Conservation (phyloP, 2,329 filamentous ascomycete genomes). For the Stenocarpella maydis region DNA sequence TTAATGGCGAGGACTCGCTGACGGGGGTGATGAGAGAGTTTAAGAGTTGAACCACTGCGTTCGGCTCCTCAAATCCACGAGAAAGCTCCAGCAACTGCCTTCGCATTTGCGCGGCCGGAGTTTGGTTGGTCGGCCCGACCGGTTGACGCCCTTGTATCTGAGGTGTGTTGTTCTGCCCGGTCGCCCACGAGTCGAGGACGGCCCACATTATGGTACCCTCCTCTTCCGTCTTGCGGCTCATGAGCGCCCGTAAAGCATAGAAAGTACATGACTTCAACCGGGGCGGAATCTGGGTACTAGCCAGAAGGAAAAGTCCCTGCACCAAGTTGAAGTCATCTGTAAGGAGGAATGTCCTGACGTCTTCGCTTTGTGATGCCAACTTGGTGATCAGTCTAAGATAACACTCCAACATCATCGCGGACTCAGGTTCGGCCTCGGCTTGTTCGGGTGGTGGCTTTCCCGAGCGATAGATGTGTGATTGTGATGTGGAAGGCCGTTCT, state of each 20-base stretch:
- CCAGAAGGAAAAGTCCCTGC: conserved; percentile 79
- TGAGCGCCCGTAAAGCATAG: conserved; percentile 76
- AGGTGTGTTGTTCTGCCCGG: conserved; percentile 58
- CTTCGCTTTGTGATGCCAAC: conserved; percentile 76
- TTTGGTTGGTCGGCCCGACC: conserved; percentile 35
- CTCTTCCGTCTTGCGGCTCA: conserved; percentile 74
- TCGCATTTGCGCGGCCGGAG: conserved; percentile 57
- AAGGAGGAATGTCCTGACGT: conserved; percentile 78
- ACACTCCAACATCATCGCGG: conserved; percentile 94
- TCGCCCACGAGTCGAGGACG: conserved; percentile 81
- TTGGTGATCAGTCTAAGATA: conserved; percentile 90
- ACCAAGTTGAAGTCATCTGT: conserved; percentile 69
- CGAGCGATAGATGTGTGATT: conserved; percentile 61
- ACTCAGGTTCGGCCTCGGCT: conserved; percentile 87
- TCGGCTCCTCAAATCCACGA: conserved; percentile 83
- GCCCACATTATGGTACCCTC: conserved; percentile 81
- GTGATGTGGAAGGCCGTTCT: conserved; percentile 70
- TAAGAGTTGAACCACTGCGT: conserved; percentile 82
- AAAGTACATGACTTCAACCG: conserved; percentile 87
- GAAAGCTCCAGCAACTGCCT: conserved; percentile 78
- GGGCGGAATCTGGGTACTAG: conserved; percentile 67
- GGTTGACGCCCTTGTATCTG: conserved; percentile 37
- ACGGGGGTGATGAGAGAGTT: conserved; percentile 75
- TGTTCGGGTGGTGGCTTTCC: conserved; percentile 70
- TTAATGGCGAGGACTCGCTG: conserved; percentile 66